Base-by-base conservation (phyloP, 176 grass and related monocot species). In the Phoenix dactylifera region DNA sequence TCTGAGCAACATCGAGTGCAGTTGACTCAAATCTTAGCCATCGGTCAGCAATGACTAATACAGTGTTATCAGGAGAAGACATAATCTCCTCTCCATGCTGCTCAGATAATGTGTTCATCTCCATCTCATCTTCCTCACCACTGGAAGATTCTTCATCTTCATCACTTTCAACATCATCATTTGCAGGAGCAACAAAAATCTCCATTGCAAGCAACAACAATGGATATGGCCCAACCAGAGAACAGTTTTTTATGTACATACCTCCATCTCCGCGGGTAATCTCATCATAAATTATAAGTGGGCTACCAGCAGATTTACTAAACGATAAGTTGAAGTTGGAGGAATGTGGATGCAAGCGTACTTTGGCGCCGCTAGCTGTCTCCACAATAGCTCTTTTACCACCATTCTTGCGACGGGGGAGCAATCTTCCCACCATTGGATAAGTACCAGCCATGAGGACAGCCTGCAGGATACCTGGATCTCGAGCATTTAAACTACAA, bases 1-100 rank as follows among this genome's bases (percentile, higher is more conserved):
- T 91, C 59, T 97, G 87, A 74, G 93, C 93, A 75, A 85, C 93
- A 85, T 91, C 93, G 62, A 97, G 84, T 35, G 87, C 93, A 4
- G 72, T 85, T 24, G 87, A 67, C 14, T 91, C 72, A 83, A 91
- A 97, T 57, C 63, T 73, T 30, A 88, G 78, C 93, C 93, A 97
- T 39, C 84, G 68, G 60, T 97, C 93, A 77, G 91, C 63, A 60
- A 97, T 69, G 64, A 97, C 76, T 22, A 81, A 78, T 55, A 92
- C 87, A 75, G 49, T 77, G 48, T 83, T 97, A 49, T 92, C 78
- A 58, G 93, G 87, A 60, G 79, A 86, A 57, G 87, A 91, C 93
- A 97, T 97, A 29, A 97, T 88, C 26, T 90, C 64, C 49, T 83
- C 76, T 55, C 74, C 75, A 30, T 63, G 52, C 25, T 69, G 69